A percentile compares a stretch with the other conserved stretches of the same genome.
Evolutionary conservation across 768 basidiomycete species (phyloP).

Genomic region (Nidularia pulvinata): DNA sequence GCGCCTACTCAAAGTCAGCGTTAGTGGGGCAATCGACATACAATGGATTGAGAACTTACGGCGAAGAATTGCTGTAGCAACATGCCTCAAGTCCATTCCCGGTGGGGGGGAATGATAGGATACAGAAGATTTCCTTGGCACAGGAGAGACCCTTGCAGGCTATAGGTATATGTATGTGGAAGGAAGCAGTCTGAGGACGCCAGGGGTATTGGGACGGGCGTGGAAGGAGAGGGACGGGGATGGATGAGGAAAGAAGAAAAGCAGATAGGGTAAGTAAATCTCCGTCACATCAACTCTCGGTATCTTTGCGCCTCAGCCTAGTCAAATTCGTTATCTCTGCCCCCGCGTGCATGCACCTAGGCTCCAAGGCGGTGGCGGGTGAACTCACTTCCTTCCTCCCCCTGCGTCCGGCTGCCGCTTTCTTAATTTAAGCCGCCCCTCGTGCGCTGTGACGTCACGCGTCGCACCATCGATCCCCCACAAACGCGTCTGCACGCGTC

Average conservation of each 20-base stretch:
- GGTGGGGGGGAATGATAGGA: too few species aligned
- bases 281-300: too few species aligned
- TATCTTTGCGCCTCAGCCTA: background rate
- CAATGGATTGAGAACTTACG: constrained; percentile 13
- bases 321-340: background rate
- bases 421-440: background rate
- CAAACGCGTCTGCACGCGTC: too few species aligned
- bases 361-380: background rate
- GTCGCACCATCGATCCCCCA: too few species aligned
- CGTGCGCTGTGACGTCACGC: background rate
- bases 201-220: background rate
- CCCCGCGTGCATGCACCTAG: background rate
- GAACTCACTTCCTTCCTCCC: background rate
- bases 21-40: too few species aligned
- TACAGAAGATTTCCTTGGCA: too few species aligned
- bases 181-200: background rate
- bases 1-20: too few species aligned
- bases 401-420: background rate
- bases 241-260: background rate
- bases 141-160: too few species aligned
- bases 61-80: background rate
- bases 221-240: constrained; percentile 1
- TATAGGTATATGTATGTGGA: background rate
- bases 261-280: background rate
- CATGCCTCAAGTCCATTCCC: background rate